These are phyloP conservation scores for Stromatinia cepivora DNA, from an alignment of 2,329 filamentous ascomycete genomes.

Conservation along the genomic window DNA sequence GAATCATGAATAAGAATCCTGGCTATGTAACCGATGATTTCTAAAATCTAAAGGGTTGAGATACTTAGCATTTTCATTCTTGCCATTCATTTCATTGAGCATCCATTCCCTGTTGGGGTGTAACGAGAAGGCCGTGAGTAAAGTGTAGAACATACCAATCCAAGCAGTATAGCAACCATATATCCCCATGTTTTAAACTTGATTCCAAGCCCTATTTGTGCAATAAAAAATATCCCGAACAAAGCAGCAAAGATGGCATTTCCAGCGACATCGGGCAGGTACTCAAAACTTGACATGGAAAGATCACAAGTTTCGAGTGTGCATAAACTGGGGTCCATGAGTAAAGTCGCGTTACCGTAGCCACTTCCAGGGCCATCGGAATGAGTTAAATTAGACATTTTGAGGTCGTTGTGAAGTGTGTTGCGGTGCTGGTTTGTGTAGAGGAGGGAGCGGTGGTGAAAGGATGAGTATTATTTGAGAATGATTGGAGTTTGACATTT, in stretches of 20 bases:
- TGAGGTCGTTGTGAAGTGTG: not conserved
- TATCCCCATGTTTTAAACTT: constrained; percentile 58
- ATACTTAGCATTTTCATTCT: not conserved
- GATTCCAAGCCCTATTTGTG: constrained; percentile 49
- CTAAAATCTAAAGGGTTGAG: constrained; percentile 1
- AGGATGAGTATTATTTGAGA: not conserved
- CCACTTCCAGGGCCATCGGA: constrained; percentile 22
- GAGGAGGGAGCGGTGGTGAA: no score
- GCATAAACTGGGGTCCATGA: constrained; percentile 31
- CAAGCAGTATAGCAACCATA: constrained; percentile 50
- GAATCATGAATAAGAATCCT: constrained; percentile 53
- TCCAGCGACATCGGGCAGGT: constrained; percentile 56
- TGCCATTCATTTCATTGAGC: no score
- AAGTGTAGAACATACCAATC: constrained; percentile 42
- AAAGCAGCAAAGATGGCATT: constrained; percentile 55
- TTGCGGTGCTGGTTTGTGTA: no score
- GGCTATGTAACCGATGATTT: constrained; percentile 52
- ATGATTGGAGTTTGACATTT: not conserved
- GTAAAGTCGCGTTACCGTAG: constrained; percentile 35
- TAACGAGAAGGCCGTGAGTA: no score
- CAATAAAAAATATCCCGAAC: constrained; percentile 50
- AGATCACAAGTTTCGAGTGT: constrained; percentile 47
- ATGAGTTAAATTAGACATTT: constrained; percentile 32
- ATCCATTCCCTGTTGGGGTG: no score
- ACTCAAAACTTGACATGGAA: constrained; percentile 56